These are phyloP conservation scores for Misopates orontium DNA, from an alignment of 257 asterid species.

Conservation along the genomic window DNA sequence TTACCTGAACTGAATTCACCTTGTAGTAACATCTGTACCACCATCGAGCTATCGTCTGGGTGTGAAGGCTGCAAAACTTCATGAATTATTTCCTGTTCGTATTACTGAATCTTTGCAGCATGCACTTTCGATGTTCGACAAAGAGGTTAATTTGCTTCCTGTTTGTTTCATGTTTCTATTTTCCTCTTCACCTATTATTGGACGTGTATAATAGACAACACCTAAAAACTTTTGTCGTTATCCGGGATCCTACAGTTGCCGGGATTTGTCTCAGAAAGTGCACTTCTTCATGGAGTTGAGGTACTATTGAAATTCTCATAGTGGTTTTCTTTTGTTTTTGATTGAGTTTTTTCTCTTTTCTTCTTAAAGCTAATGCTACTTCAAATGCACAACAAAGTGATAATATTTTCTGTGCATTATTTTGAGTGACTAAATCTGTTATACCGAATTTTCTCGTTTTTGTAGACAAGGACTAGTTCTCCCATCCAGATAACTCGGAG, in stretches of 20 bases:
- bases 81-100: slow-evolving; percentile 65
- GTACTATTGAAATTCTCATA: slow-evolving; percentile 34
- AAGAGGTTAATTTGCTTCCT: slow-evolving; percentile 57
- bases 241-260: slow-evolving; percentile 60
- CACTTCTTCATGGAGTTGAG: slow-evolving; percentile 97
- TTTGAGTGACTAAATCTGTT: neutral
- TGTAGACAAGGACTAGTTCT: slow-evolving; percentile 91
- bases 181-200: neutral
- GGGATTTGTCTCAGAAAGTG: slow-evolving; percentile 67
- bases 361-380: neutral
- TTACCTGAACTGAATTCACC: slow-evolving; percentile 28
- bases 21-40: slow-evolving; percentile 66
- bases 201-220: neutral
- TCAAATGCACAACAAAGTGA: neutral
- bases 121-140: slow-evolving; percentile 66
- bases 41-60: slow-evolving; percentile 93
- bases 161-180: slow-evolving; percentile 7
- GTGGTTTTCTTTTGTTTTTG: neutral
- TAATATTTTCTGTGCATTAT: neutral
- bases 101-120: slow-evolving; percentile 74
- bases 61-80: slow-evolving; percentile 80
- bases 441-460: neutral
- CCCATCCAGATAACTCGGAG: slow-evolving; percentile 77
- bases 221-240: slow-evolving; percentile 3
- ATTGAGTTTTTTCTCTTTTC: slow-evolving; percentile 2